These are phyloP conservation scores for Xylaria multiplex DNA, from an alignment of 2,329 filamentous ascomycete species.

Conservation along the genomic window DNA sequence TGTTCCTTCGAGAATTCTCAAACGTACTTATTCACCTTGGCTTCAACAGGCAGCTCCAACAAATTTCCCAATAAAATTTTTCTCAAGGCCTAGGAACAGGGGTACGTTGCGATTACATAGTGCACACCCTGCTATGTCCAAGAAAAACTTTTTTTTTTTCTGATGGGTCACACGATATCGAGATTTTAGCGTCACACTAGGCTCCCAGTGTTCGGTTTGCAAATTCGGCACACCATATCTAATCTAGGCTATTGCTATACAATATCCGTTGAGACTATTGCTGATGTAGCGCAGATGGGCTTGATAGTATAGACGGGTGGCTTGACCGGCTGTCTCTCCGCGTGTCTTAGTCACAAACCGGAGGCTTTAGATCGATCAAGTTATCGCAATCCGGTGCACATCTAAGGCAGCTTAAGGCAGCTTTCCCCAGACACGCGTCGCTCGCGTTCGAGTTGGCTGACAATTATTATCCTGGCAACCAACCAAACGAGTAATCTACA, in stretches of 20 bases:
- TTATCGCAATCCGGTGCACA: too few species aligned
- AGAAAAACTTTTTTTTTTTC: conserved; percentile 16
- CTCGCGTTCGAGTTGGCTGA: neutral
- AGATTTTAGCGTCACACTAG: conserved; percentile 16
- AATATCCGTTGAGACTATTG: conserved; percentile 14
- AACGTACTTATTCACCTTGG: neutral
- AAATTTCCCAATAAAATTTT: neutral
- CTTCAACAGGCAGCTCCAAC: neutral
- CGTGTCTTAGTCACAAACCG: neutral
- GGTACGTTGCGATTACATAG: neutral
- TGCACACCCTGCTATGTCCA: neutral
- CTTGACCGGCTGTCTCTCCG: conserved; percentile 12
- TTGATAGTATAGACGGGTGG: conserved; percentile 14
- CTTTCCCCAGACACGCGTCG: conserved; percentile 13
- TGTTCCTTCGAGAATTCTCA: neutral
- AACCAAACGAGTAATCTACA: conserved; percentile 2
- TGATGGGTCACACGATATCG: conserved; percentile 22
- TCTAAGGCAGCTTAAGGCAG: conserved; percentile 4
- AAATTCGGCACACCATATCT: neutral
- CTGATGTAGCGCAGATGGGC: neutral
- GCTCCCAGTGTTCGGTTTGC: neutral
- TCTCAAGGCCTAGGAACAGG: conserved; percentile 11
- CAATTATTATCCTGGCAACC: conserved; percentile 8
- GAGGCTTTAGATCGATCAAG: neutral
- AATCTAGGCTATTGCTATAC: neutral